phyloP scores from a whole-genome alignment of 1,139 yeast species.

The Candida sanyaensis region DNA sequence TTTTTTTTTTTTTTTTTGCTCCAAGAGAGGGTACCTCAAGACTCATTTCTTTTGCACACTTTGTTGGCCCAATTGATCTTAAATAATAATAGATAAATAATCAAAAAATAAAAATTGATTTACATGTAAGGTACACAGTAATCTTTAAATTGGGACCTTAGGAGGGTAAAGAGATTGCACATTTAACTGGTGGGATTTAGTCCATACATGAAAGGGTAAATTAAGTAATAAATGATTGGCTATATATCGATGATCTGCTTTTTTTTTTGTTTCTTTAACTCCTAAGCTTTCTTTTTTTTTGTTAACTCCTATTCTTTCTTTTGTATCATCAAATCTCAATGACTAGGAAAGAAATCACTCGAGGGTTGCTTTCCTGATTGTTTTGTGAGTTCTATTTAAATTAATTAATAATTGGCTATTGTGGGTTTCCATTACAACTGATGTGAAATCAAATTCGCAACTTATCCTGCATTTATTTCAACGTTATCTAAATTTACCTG shows the following conservation, averaged over 20 bases:
- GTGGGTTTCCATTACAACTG: conserved; percentile 1
- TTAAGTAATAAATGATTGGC: neutral
- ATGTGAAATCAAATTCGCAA: neutral
- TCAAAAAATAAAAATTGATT: neutral
- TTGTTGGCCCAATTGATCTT: neutral
- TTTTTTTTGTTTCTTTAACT: neutral
- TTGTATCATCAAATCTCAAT: too few relatives aligned
- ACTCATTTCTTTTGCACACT: too few relatives aligned
- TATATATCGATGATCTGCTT: neutral
- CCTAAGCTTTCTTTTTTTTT: too few relatives aligned
- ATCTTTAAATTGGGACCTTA: neutral
- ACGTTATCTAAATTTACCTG: too few relatives aligned
- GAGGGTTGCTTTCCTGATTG: too few relatives aligned
- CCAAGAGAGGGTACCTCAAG: too few relatives aligned
- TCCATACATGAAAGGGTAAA: neutral
- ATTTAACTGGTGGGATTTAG: neutral
- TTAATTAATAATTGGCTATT: neutral
- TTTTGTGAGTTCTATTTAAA: neutral
- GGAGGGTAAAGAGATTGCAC: neutral
- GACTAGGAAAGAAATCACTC: too few relatives aligned
- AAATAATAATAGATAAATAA: neutral
- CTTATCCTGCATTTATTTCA: too few relatives aligned
- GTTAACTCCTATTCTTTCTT: too few relatives aligned
- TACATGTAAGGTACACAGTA: neutral
- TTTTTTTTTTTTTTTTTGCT: too few relatives aligned